Evolutionary conservation across 305 asterid genomes (phyloP).

Genomic region (Fraxinus albicans): DNA sequence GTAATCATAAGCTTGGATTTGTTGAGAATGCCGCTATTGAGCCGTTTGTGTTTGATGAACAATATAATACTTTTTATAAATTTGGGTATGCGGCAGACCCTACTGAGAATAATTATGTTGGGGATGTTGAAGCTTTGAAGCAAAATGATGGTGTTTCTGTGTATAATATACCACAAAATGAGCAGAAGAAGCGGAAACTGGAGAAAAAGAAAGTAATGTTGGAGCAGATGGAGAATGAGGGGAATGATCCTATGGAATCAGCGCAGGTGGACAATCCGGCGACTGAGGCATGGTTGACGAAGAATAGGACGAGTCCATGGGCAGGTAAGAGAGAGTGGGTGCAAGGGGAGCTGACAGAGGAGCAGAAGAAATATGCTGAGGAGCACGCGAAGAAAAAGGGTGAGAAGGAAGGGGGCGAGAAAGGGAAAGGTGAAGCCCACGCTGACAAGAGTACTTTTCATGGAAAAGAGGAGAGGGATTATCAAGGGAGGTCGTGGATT

Average conservation of each 20-base stretch:
- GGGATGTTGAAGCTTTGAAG: constrained; percentile 66
- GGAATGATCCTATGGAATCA: constrained; percentile 38
- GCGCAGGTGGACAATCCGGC: constrained; percentile 78
- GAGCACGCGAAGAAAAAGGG: constrained; percentile 94
- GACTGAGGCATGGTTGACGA: constrained; percentile 80
- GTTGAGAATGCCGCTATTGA: constrained; percentile 54
- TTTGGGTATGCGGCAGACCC: constrained; percentile 99
- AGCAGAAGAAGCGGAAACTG: constrained; percentile 77
- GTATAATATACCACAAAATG: constrained; percentile 75
- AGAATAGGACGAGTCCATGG: constrained; percentile 96
- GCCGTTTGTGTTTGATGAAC: constrained; percentile 88
- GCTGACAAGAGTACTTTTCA: constrained; percentile 83
- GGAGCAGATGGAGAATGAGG: constrained; percentile 54
- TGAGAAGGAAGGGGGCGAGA: constrained; percentile 74
- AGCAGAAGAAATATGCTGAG: constrained; percentile 97
- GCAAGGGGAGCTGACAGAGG: constrained; percentile 81
- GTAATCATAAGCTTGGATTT: too few relatives aligned
- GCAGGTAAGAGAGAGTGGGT: constrained; percentile 82
- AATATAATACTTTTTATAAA: constrained; percentile 87
- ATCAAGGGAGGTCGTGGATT: constrained; percentile 98
- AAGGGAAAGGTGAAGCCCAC: constrained; percentile 53
- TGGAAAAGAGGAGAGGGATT: constrained; percentile 92
- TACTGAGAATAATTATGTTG: constrained; percentile 63
- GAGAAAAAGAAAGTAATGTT: constrained; percentile 82
- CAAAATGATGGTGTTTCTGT: constrained; percentile 65